Base-by-base conservation (phyloP, 164 flowering plant species). In the Vitis labrusca region DNA sequence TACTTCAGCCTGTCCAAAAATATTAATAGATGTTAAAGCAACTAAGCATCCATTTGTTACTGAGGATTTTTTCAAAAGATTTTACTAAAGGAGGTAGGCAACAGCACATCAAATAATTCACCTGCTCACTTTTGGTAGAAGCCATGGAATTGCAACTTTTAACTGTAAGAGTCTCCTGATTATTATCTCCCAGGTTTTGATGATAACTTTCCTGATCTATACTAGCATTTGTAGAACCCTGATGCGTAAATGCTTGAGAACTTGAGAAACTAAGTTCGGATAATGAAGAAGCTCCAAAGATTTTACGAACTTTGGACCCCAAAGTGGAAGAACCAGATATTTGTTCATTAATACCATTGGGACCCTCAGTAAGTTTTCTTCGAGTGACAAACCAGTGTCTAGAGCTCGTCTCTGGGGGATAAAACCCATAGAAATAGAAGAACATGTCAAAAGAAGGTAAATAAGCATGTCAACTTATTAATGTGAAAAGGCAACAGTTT, bases 1-100 rank as follows among this genome's bases (percentile, higher is more conserved):
- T 50, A 84, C 68, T 77, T 89, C 97, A 65, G 70, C 76, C 75
- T 85, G 80, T 69, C 74, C 77, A 1, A 63, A 48, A 72, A 67
- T 9, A 59, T 53, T 10, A 63, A 11, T 63, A 37, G 44, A 58
- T 15, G 17, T 10, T 10, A 47, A 51, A 17, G 37, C 14, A 63
- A 52, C 19, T 6, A 59, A 30, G 48, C 17, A 23, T 57, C 63
- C 3, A 12, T 3, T 30, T 55, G 23, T 9, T 53, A 59, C 1
- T 61, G 63, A 14, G n/a, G 11, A 14, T 63, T 1, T 50, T 49
- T 27, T 23, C 17, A 66, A 49, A 29, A 23, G 7, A 56, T 65
- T 11, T 12, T 16, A 64, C 55, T 44, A 16, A 69, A 55, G 47
- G 37, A 62, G 27, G 37, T 30, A 17, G 61, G 10, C 9, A 30